Conservation (phyloP, 2,329 filamentous ascomycete species). For the Nemania abortiva region DNA sequence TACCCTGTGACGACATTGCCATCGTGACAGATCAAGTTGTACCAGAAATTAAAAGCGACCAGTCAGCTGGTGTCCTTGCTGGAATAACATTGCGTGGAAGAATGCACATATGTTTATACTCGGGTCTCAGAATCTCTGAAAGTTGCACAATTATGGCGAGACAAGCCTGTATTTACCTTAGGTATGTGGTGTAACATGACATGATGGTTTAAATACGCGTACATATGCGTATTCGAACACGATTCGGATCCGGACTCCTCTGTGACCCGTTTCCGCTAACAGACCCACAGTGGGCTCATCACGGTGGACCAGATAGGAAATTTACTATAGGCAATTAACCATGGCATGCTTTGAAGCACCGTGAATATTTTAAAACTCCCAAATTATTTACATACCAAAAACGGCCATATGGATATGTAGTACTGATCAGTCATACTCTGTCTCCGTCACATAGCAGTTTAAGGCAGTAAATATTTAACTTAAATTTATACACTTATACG, state of each 20-base stretch:
- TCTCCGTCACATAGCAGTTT: not conserved
- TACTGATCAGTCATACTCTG: not conserved
- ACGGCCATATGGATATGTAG: not conserved
- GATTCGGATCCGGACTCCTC: slow-evolving; percentile 4
- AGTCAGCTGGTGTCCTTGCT: slow-evolving; percentile 13
- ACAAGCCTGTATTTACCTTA: not conserved
- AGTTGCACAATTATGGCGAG: slow-evolving; percentile 4
- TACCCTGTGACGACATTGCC: slow-evolving; percentile 11
- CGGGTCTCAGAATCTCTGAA: not conserved
- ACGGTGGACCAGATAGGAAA: not conserved
- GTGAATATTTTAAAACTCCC: no score
- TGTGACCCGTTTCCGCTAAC: not conserved
- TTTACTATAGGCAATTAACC: not conserved
- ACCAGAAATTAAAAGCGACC: not conserved
- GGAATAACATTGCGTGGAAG: slow-evolving; percentile 1
- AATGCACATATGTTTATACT: not conserved
- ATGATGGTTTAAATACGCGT: slow-evolving; percentile 9
- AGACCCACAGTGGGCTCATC: not conserved
- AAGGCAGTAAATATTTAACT: not conserved
- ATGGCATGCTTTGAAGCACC: not conserved
- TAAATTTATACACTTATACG: no score
- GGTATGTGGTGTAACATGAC: slow-evolving; percentile 4
- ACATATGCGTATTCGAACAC: not conserved
- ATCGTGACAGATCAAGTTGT: not conserved
- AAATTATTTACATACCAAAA: not conserved